phyloP scores from a whole-genome alignment of 108 stramenopile genomes.

The Poteriospumella lacustris region DNA sequence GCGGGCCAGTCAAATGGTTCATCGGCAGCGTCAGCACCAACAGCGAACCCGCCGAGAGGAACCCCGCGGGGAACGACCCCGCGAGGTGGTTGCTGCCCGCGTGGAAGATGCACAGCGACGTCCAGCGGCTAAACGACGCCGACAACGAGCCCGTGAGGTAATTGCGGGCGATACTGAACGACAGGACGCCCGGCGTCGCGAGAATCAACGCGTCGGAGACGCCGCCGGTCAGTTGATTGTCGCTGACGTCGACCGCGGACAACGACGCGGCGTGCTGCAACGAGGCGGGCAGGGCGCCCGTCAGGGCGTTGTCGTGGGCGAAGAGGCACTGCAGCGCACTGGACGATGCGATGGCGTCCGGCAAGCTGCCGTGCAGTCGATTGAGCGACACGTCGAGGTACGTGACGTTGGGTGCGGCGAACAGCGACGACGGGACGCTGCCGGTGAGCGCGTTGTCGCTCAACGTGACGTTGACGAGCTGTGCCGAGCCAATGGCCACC shows the following conservation, averaged over 20 bases:
- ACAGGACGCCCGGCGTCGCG: too few relatives aligned
- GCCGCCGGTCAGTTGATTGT: not conserved
- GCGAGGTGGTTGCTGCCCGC: too few relatives aligned
- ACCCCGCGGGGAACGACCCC: too few relatives aligned
- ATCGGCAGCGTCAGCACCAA: too few relatives aligned
- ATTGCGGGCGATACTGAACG: too few relatives aligned
- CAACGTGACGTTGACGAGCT: not conserved
- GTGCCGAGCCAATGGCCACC: not conserved
- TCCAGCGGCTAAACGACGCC: too few relatives aligned
- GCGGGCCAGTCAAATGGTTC: too few relatives aligned
- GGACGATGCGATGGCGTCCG: not conserved
- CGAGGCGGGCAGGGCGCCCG: not conserved
- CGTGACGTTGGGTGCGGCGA: not conserved
- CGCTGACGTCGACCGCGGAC: not conserved
- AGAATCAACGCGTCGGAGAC: too few relatives aligned
- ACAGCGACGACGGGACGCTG: not conserved
- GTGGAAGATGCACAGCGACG: too few relatives aligned
- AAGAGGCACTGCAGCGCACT: not conserved
- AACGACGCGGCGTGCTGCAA: not conserved
- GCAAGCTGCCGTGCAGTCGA: not conserved
- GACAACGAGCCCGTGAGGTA: too few relatives aligned
- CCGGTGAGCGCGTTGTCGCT: not conserved
- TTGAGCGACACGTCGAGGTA: not conserved
- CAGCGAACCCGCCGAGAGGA: too few relatives aligned
- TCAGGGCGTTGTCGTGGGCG: not conserved